Base-by-base conservation (phyloP, 2,329 filamentous ascomycete genomes). In the Aspergillus arachidicola region DNA sequence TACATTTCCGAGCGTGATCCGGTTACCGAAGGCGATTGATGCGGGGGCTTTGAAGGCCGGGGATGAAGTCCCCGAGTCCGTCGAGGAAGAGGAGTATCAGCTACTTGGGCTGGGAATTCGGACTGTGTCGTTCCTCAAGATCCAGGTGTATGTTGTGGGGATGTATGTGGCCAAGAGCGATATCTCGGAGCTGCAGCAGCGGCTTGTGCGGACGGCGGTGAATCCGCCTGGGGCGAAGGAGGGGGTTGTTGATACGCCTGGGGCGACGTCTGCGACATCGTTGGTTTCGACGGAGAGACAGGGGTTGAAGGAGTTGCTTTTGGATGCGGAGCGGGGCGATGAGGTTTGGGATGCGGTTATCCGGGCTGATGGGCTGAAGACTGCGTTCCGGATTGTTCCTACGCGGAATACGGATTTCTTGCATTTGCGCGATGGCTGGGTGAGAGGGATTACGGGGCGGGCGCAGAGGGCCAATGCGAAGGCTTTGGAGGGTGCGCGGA, bases 81-180 rank as follows among this genome's bases (percentile, higher is more conserved):
- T 79, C 28, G 65, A 84, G 78, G 66, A 86, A 77, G 71, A 91
- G 48, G 85, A 97, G 71, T 98, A 97, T 77, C 94, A 93, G 26
- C 85, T 98, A 0, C 86, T 98, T 7, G 95, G 95, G 0, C 81
- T 97, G 6, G 95, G 95, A 21, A 89, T 96, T 66, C 87, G 95
- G 60, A 93, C 91, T 1, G 95, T 99, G 36, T 96, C 91, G 28
- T 97, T 98, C 77, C 81, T 98, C 51, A 83, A 87, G 56, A 93
- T 99, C 51, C 90, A 97, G 76, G 95, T 99, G 59, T 99, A 99
- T 80, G 91, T 98, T 21, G 91, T 97, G 0, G 95, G 94, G 19
- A 87, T 96, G 71, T 99, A 99, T 80, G 85, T 98, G 30, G 92
- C 93, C 30, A 94, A 90, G 0, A 83, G 89, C 43, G 93, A 97